Evolutionary conservation across 1,139 yeast species (phyloP).

Genomic region (Scheffersomyces lignicola): DNA sequence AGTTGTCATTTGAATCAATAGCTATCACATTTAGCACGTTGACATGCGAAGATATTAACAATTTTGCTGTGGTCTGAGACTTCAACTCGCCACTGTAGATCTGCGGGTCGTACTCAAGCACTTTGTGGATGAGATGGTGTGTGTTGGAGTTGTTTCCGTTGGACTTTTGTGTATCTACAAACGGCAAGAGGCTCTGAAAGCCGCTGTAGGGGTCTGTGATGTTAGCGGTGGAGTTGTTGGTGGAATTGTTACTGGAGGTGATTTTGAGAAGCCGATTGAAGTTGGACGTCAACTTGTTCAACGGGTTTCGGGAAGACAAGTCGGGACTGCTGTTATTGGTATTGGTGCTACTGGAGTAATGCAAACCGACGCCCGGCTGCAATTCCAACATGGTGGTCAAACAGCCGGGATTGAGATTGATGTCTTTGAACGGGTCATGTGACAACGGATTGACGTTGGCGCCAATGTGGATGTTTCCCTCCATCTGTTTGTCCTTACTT

Average conservation of each 20-base stretch:
- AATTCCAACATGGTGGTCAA: conserved; percentile 28
- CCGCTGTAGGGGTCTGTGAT: background rate
- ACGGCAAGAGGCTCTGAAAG: conserved; percentile 7
- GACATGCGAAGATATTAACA: conserved; percentile 36
- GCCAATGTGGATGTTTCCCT: conserved; percentile 54
- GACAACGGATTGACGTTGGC: conserved; percentile 53
- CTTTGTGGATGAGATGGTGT: conserved; percentile 16
- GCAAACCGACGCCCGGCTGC: conserved; percentile 4
- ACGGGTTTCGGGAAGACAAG: conserved; percentile 23
- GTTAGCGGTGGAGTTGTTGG: background rate
- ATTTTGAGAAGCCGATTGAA: conserved; percentile 31
- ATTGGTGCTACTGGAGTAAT: conserved; percentile 7
- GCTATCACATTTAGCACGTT: conserved; percentile 40
- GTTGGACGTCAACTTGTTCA: conserved; percentile 34
- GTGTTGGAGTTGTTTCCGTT: conserved; percentile 1
- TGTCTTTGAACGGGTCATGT: conserved; percentile 53
- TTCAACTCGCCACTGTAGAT: conserved; percentile 22
- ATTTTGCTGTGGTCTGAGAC: conserved; percentile 14
- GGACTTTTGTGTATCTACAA: conserved; percentile 5
- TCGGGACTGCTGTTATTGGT: background rate
- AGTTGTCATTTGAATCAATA: conserved; percentile 25
- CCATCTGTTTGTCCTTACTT: conserved; percentile 32
- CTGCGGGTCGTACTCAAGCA: conserved; percentile 26
- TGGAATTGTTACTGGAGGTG: background rate
- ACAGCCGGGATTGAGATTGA: conserved; percentile 59